These are phyloP conservation scores for Pezicula radicicola DNA, from an alignment of 2,329 filamentous ascomycete genomes.

Conservation along the genomic window DNA sequence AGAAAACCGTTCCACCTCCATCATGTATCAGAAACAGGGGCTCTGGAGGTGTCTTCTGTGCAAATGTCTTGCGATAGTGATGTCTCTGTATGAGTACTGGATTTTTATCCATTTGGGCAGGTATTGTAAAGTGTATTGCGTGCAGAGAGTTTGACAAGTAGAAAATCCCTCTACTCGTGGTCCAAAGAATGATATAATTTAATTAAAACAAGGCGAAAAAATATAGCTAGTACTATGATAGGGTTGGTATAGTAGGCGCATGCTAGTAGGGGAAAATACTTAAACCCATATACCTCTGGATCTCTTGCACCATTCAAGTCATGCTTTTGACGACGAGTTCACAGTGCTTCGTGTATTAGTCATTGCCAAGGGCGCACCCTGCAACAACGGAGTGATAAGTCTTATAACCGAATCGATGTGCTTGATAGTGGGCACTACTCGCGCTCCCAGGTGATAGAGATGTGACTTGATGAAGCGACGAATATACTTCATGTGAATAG, in stretches of 20 bases:
- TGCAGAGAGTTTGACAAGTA: not conserved
- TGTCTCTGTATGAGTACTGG: slow-evolving; percentile 1
- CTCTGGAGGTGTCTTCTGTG: not conserved
- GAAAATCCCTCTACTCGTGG: not conserved
- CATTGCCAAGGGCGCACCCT: not conserved
- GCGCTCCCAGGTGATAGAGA: no score
- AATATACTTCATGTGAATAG: no score
- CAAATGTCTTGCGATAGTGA: slow-evolving; percentile 1
- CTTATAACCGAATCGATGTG: no score
- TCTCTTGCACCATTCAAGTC: not conserved
- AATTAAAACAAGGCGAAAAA: not conserved
- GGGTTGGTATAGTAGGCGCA: not conserved
- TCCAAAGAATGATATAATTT: not conserved
- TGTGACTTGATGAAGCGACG: not conserved
- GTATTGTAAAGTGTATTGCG: not conserved
- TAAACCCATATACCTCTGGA: not conserved
- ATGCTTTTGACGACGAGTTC: not conserved
- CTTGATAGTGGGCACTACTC: no score
- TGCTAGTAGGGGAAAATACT: not conserved
- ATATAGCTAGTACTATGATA: not conserved
- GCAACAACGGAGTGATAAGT: no score
- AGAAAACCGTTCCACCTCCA: slow-evolving; percentile 2
- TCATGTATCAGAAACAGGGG: slow-evolving; percentile 2
- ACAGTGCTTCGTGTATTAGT: no score
- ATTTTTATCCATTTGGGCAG: not conserved